Percentiles rank a stretch among this genome's conserved stretches.
Evolutionary conservation across 225 moss, liverwort and hornwort species (phyloP).

Genomic region (Takakia lepidozioides): DNA sequence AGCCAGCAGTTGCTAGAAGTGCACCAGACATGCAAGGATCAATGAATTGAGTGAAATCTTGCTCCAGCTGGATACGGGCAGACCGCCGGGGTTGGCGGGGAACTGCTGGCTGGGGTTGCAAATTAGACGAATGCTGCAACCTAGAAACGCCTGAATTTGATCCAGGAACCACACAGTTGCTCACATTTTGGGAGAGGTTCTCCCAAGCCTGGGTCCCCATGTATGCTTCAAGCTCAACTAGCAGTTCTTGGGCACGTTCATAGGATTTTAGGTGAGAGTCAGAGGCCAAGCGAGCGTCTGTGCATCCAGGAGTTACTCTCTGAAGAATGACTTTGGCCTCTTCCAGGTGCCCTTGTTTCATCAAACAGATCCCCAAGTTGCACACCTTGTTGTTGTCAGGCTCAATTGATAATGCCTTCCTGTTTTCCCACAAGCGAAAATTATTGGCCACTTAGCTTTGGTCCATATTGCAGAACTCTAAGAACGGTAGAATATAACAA

Average conservation of each 20-base stretch:
- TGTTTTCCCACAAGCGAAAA: conserved; percentile 16
- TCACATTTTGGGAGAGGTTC: conserved; percentile 10
- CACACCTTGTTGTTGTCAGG: conserved; percentile 98
- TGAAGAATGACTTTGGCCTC: conserved; percentile 89
- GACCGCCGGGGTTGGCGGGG: conserved; percentile 44
- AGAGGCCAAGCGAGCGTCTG: conserved; percentile 78
- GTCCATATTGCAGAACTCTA: no score
- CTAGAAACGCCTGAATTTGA: conserved; percentile 21
- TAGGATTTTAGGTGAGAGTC: conserved; percentile 96
- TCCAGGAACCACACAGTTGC: conserved; percentile 34
- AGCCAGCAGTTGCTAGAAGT: conserved; percentile 77
- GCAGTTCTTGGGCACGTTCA: conserved; percentile 94
- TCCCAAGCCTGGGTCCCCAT: conserved; percentile 35
- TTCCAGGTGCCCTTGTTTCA: conserved; percentile 91
- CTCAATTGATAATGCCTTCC: conserved; percentile 85
- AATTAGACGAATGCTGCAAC: conserved; percentile 56
- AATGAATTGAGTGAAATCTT: conserved; percentile 20
- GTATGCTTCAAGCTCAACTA: conserved; percentile 78
- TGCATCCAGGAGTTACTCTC: conserved; percentile 82
- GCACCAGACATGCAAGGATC: conserved; percentile 53
- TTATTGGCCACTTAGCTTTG: no score
- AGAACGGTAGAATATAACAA: no score
- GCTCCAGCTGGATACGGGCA: conserved; percentile 38
- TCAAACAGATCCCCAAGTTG: conserved; percentile 89
- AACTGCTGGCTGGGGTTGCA: conserved; percentile 67